A percentile compares a stretch with the other conserved stretches of the same genome.
Conservation (phyloP, 2,329 filamentous ascomycete species). For the Hypoxylon sp. region DNA sequence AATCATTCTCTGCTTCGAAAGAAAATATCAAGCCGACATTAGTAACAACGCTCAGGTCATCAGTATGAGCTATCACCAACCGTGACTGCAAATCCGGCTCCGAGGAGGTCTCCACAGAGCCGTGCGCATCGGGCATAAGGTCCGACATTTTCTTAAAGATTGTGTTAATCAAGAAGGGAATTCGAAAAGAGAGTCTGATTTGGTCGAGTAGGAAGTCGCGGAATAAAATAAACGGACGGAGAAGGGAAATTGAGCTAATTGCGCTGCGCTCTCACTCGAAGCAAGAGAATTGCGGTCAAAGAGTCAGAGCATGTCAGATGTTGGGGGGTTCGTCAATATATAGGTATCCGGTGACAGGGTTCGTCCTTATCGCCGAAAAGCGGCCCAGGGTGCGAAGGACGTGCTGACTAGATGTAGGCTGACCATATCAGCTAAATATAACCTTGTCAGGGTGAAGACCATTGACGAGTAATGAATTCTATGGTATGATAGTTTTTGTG, state of each 20-base stretch:
- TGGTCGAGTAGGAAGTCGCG: background rate
- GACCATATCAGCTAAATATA: background rate
- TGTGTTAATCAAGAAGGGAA: background rate
- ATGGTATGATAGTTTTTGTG: too few relatives aligned
- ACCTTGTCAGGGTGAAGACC: too few relatives aligned
- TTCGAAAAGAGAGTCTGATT: background rate
- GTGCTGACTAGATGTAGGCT: background rate
- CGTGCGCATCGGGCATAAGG: slow-evolving; percentile 2
- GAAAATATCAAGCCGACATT: slow-evolving; percentile 26
- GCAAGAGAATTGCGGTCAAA: background rate
- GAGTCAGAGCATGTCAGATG: background rate
- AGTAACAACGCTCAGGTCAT: slow-evolving; percentile 27
- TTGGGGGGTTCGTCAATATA: background rate
- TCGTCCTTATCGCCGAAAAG: background rate
- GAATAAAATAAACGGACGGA: background rate
- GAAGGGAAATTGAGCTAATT: background rate
- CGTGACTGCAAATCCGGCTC: slow-evolving; percentile 17
- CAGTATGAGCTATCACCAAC: slow-evolving; percentile 31
- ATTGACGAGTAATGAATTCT: too few relatives aligned
- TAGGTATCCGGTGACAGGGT: background rate
- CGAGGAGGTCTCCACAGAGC: slow-evolving; percentile 13
- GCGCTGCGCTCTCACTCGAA: background rate
- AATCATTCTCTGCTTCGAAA: slow-evolving; percentile 23
- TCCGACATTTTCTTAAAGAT: slow-evolving; percentile 26
- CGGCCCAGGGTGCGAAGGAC: background rate